These are phyloP conservation scores for Zoysia japonica DNA, from an alignment of 176 grass and related monocot species.

Conservation along the genomic window DNA sequence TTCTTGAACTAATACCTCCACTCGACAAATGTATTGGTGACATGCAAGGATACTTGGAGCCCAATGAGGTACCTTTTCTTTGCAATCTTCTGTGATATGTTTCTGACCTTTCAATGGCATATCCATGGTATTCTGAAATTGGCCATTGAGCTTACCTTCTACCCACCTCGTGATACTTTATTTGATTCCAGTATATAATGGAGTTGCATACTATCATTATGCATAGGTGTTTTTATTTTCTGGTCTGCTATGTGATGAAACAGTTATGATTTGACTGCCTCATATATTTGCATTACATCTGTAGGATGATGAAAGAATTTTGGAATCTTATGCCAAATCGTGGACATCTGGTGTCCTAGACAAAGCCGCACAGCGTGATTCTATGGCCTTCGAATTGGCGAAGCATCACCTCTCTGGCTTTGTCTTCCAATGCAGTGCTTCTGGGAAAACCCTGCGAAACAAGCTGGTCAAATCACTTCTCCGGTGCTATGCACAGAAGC, in stretches of 20 bases:
- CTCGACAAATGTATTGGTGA: constrained; percentile 71
- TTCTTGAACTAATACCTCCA: constrained; percentile 82
- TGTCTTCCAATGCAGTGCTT: constrained; percentile 44
- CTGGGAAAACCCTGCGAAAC: constrained; percentile 50
- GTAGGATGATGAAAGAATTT: constrained; percentile 67
- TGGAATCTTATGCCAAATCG: constrained; percentile 87
- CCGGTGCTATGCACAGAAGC: constrained; percentile 61
- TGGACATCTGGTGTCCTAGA: constrained; percentile 78
- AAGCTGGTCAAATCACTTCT: constrained; percentile 72
- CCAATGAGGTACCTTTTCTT: constrained; percentile 72
- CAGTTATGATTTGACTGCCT: neutral
- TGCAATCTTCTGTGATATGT: constrained; percentile 26
- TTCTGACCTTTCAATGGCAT: constrained; percentile 15
- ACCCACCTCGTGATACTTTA: neutral
- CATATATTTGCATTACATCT: constrained; percentile 33
- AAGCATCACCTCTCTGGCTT: constrained; percentile 71
- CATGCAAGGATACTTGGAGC: constrained; percentile 70
- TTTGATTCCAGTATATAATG: neutral
- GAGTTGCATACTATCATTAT: constrained; percentile 13
- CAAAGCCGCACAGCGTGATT: constrained; percentile 60
- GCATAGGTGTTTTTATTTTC: neutral
- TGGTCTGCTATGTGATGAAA: neutral
- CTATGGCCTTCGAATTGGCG: constrained; percentile 59
- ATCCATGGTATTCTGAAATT: constrained; percentile 18
- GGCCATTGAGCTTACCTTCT: constrained; percentile 7